Percentiles rank a stretch among this genome's conserved stretches.
Conservation (phyloP, 768 basidiomycete species). For the Lentinula lateritia region DNA sequence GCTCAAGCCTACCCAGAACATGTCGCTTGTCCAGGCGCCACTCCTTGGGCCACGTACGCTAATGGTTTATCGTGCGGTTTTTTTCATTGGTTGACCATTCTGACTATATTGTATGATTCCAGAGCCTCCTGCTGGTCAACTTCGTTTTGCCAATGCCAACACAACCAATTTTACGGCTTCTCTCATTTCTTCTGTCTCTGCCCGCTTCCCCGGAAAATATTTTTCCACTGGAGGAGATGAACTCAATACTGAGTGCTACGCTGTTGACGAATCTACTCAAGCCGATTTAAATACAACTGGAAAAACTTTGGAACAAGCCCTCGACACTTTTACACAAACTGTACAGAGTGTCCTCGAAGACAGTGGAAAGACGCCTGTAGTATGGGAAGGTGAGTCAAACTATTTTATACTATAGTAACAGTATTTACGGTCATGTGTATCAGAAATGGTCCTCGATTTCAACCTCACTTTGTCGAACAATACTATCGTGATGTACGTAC, state of each 20-base stretch:
- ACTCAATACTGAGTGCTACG: constrained; percentile 64
- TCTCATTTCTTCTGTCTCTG: constrained; percentile 49
- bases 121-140: constrained; percentile 81
- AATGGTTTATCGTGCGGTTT: constrained; percentile 14
- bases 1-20: constrained; percentile 63
- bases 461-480: constrained; percentile 41
- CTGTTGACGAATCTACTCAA: constrained; percentile 54
- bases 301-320: constrained; percentile 56
- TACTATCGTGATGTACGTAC: constrained; percentile 51
- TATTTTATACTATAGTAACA: background rate
- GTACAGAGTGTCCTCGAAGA: constrained; percentile 52
- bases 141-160: constrained; percentile 59
- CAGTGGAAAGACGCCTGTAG: constrained; percentile 68
- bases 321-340: constrained; percentile 54
- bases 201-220: constrained; percentile 48
- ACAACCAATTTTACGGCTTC: constrained; percentile 55
- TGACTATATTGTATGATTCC: background rate
- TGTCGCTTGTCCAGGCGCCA: constrained; percentile 56
- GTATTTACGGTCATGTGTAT: background rate
- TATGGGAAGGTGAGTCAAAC: constrained; percentile 61
- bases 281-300: constrained; percentile 41
- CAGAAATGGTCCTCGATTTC: constrained; percentile 63
- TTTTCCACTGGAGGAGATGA: constrained; percentile 85
- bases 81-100: background rate
- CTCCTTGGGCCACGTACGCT: constrained; percentile 59